Evolutionary conservation across 768 basidiomycete species (phyloP), one percentile per base, ranked within the genome.

Genomic region (Boletus edulis): DNA sequence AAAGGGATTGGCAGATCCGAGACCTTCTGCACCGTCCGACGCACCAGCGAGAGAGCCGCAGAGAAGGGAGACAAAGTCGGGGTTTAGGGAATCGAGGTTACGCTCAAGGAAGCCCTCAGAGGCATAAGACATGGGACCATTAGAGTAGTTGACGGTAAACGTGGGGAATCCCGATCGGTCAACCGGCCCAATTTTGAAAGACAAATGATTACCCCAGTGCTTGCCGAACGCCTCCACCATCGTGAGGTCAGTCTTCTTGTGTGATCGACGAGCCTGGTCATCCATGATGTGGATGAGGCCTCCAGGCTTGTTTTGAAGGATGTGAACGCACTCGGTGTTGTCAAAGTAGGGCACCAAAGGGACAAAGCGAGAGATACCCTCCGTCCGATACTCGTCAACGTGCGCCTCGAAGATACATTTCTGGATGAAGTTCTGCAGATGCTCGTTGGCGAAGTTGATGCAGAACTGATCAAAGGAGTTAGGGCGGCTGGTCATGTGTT

Each of bases 211-310:
- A 7, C 86, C 91, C 92, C 94, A 98, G 1, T 95, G 83, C 72
- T 98, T 98, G 45, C 82, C 78, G 67, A 98, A 93, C 0, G 95
- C 92, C 63, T 97, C 94, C 10, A 95, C 84, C 93, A 98, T 97
- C 0, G 89, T 91, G 51, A 87, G 82, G 63, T 96, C 93, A 3
- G 87, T 95, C 82, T 95, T 94, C 74, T 94, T 95, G 55, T 84
- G 87, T 54, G 82, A 81, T 38, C 91, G 80, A 13, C 89, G 81
- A 1, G 94, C 90, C 71, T 97, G 94, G 67, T 98, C 96, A 66
- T 98, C 95, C 89, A 98, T 92, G 71, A 98, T 98, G 65, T 96
- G 93, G 50, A 98, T 85, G 32, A 99, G 77, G 2, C 97, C 97
- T 11, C 95, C 95, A 3, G 51, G 51, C 37, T 46, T 52, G 35